Conservation (phyloP, 331 rosid genomes). For the Quercus lobata region DNA sequence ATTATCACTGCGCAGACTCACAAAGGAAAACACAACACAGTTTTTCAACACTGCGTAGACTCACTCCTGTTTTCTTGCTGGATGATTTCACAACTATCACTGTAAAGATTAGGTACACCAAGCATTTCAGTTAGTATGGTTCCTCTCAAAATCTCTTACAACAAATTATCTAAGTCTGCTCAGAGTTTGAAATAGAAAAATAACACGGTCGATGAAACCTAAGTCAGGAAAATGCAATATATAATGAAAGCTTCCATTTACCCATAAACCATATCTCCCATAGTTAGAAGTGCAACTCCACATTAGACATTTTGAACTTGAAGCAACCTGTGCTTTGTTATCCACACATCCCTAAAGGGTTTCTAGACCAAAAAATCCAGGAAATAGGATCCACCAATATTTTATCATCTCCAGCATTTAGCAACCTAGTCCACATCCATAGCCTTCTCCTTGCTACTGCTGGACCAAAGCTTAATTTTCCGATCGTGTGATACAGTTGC, state of each 20-base stretch:
- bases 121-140: not conserved
- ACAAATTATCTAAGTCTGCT: not conserved
- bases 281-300: not conserved
- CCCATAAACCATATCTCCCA: not conserved
- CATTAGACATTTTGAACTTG: not conserved
- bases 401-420: not conserved
- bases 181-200: not conserved
- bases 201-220: not conserved
- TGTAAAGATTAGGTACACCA: not conserved
- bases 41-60: not conserved
- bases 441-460: slow-evolving; percentile 30
- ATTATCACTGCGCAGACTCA: not conserved
- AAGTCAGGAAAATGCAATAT: not conserved
- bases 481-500: slow-evolving; percentile 90
- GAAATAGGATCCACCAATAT: not conserved
- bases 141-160: not conserved
- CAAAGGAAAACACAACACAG: not conserved
- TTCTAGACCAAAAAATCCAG: not conserved
- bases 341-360: not conserved
- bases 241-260: not conserved
- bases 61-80: not conserved
- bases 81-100: not conserved
- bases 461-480: slow-evolving; percentile 84
- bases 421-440: slow-evolving; percentile 66
- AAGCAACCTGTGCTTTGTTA: not conserved